Conservation (phyloP, 345 rosid species). For the Iberis pinnata region DNA sequence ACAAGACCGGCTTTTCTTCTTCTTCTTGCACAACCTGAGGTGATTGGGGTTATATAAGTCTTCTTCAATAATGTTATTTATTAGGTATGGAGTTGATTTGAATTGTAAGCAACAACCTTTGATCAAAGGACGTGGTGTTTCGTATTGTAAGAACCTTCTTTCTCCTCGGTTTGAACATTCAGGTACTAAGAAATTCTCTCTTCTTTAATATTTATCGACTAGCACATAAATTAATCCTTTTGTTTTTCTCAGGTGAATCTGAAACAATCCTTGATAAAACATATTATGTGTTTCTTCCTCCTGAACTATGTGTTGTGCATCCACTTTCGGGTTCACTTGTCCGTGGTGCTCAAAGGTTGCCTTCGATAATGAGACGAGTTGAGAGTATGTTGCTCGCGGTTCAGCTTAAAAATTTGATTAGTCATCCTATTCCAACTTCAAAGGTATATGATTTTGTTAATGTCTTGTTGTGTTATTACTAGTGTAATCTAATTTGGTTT, state of each 20-base stretch:
- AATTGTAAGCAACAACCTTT: constrained; percentile 61
- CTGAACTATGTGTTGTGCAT: constrained; percentile 85
- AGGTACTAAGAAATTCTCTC: constrained; percentile 35
- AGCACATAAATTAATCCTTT: neutral
- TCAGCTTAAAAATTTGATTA: constrained; percentile 67
- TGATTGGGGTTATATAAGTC: constrained; percentile 42
- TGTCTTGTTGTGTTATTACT: constrained; percentile 5
- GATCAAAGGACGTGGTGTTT: constrained; percentile 95
- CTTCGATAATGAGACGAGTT: constrained; percentile 94
- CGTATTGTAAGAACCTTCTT: constrained; percentile 91
- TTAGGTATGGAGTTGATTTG: constrained; percentile 92
- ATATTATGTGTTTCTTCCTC: constrained; percentile 90
- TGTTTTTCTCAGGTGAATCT: constrained; percentile 44
- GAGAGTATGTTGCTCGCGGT: constrained; percentile 95
- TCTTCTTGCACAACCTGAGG: constrained; percentile 46
- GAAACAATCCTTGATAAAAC: constrained; percentile 78
- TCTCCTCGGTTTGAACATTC: constrained; percentile 95
- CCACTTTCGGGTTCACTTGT: constrained; percentile 93
- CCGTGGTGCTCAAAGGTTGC: constrained; percentile 96
- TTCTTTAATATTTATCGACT: neutral
- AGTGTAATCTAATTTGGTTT: neutral
- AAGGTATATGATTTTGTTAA: constrained; percentile 44
- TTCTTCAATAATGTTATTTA: constrained; percentile 24
- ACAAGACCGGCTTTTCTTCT: constrained; percentile 41
- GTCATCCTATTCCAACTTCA: constrained; percentile 61